Evolutionary conservation across 257 asterid genomes (phyloP).

Genomic region (Jacaranda copaia): DNA sequence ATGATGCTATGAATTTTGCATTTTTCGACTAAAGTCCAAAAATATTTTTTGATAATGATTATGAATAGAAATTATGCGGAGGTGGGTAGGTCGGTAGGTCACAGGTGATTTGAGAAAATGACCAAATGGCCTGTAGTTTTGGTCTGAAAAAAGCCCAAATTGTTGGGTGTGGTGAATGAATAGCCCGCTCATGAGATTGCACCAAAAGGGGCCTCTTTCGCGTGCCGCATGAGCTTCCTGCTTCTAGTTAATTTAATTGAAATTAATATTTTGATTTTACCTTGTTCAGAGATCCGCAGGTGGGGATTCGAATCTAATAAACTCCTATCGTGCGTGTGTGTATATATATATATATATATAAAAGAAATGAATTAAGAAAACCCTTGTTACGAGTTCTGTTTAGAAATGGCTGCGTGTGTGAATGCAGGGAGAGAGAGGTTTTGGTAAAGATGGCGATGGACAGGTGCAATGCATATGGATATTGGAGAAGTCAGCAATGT

Average conservation of each 20-base stretch:
- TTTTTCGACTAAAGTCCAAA: neutral
- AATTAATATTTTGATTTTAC: neutral
- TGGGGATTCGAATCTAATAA: no score
- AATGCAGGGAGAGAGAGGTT: neutral
- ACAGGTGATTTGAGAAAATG: neutral
- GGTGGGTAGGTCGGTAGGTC: no score
- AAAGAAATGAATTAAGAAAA: no score
- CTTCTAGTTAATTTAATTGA: neutral
- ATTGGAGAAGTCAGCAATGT: slow-evolving; percentile 16
- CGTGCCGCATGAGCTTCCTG: neutral
- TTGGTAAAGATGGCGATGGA: neutral
- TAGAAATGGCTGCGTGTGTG: neutral
- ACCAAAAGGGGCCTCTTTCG: neutral
- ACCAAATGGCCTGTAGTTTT: slow-evolving; percentile 25
- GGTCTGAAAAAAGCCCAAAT: neutral
- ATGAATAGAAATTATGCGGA: neutral
- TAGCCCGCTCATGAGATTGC: neutral
- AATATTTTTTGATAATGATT: slow-evolving; percentile 5
- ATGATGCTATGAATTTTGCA: neutral
- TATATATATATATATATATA: no score
- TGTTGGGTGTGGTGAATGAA: neutral
- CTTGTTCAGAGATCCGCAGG: neutral
- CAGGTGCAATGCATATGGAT: slow-evolving; percentile 22
- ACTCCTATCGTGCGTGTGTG: no score
- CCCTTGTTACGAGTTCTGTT: neutral